A percentile compares a stretch with the other conserved stretches of the same genome.
Evolutionary conservation across 176 grass and related monocot genomes (phyloP).

Genomic region (Zoysia pacifica): DNA sequence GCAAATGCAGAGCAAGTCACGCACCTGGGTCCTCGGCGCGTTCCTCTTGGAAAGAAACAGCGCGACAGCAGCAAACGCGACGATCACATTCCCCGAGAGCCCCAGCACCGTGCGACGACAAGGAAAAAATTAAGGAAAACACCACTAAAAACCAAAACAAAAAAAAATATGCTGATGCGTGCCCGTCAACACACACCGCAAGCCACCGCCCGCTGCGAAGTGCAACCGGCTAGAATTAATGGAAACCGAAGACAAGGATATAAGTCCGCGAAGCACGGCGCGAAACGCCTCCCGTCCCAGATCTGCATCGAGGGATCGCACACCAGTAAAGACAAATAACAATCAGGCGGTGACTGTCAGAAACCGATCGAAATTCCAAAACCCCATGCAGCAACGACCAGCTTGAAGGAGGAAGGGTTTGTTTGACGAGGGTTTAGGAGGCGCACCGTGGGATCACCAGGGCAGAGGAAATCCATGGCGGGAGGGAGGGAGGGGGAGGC

Average conservation of each 20-base stretch:
- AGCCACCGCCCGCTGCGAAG: not conserved
- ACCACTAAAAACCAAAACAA: not conserved
- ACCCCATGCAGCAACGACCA: not conserved
- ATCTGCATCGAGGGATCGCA: conserved; percentile 45
- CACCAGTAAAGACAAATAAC: not conserved
- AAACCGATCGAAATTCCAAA: not conserved
- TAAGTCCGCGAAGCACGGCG: conserved; percentile 84
- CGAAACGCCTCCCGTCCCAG: conserved; percentile 67
- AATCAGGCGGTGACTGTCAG: not conserved
- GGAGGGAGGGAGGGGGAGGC: not conserved
- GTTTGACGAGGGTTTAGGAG: not conserved
- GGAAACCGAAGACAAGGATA: conserved; percentile 53
- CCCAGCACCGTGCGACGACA: conserved; percentile 58
- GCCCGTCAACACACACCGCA: not conserved
- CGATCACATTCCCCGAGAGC: conserved; percentile 59
- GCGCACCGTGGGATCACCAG: conserved; percentile 41
- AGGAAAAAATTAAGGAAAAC: conserved; percentile 31
- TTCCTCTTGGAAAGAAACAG: conserved; percentile 45
- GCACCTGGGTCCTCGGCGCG: conserved; percentile 41
- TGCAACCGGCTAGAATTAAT: not conserved
- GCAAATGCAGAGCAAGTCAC: not conserved
- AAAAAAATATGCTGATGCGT: not conserved
- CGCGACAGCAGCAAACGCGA: conserved; percentile 23
- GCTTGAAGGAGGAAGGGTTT: not conserved
- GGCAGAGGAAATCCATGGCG: conserved; percentile 66